A percentile compares a stretch with the other conserved stretches of the same genome.
phyloP scores from a whole-genome alignment of 371 early-diverging fungal species.

The Mucor lusitanicus region DNA sequence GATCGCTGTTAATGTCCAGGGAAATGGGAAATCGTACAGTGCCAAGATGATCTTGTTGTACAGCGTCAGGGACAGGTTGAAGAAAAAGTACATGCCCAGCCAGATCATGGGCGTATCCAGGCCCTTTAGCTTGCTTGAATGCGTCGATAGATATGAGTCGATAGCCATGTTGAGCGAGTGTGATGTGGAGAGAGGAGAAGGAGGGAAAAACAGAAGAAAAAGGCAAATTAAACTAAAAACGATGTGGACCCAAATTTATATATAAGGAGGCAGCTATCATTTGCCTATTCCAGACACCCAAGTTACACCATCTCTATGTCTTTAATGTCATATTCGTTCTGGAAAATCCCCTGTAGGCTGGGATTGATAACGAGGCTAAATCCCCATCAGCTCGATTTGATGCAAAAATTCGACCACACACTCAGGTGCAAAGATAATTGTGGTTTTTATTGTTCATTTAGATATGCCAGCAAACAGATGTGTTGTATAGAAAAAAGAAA shows the following conservation, averaged over 20 bases:
- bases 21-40: conserved; percentile 74
- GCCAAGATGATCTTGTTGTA: conserved; percentile 85
- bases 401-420: too few species aligned
- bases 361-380: too few species aligned
- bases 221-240: background rate
- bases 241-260: background rate
- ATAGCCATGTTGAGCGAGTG: background rate
- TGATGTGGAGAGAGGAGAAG: background rate
- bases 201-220: background rate
- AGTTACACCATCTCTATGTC: background rate
- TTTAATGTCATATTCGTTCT: background rate
- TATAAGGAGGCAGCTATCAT: background rate
- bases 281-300: background rate
- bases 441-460: too few species aligned
- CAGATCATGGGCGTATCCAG: conserved; percentile 11
- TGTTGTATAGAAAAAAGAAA: too few species aligned
- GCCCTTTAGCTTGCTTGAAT: background rate
- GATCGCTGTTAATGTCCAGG: conserved; percentile 88
- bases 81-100: conserved; percentile 67
- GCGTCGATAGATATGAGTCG: background rate
- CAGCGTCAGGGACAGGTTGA: conserved; percentile 80
- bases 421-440: too few species aligned
- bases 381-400: too few species aligned
- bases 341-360: background rate
- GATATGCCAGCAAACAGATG: too few species aligned